These are phyloP conservation scores for Paramyrothecium roridum DNA, from an alignment of 2,329 filamentous ascomycete species.

Conservation along the genomic window DNA sequence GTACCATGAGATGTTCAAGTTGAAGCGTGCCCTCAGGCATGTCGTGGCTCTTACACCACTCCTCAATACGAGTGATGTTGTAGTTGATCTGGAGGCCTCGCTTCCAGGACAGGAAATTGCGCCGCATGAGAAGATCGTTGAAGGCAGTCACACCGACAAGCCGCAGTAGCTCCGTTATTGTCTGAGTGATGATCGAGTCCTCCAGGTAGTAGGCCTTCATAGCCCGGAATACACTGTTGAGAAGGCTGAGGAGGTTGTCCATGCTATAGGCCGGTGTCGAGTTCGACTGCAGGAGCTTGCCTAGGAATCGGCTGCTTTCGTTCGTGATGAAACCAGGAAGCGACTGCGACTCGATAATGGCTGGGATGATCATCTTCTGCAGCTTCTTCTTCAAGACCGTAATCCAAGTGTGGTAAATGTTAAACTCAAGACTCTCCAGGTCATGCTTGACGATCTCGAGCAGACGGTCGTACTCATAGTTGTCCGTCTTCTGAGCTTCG, in stretches of 20 bases:
- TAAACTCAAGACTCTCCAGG: slow-evolving; percentile 96
- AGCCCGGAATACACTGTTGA: slow-evolving; percentile 96
- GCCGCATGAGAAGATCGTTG: slow-evolving; percentile 95
- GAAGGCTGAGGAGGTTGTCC: slow-evolving; percentile 92
- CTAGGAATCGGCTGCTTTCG: slow-evolving; percentile 96
- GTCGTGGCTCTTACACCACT: slow-evolving; percentile 99
- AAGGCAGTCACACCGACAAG: slow-evolving; percentile 97
- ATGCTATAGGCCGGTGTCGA: slow-evolving; percentile 96
- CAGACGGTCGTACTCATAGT: slow-evolving; percentile 96
- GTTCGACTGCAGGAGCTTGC: slow-evolving; percentile 90
- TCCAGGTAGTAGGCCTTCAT: slow-evolving; percentile 99
- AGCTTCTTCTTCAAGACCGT: slow-evolving; percentile 99
- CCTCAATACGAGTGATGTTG: slow-evolving; percentile 98
- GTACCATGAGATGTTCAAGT: slow-evolving; percentile 94
- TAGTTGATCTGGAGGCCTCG: slow-evolving; percentile 99
- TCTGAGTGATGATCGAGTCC: slow-evolving; percentile 93
- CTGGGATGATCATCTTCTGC: slow-evolving; percentile 99
- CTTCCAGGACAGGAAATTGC: slow-evolving; percentile 99
- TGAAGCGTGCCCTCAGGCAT: slow-evolving; percentile 98
- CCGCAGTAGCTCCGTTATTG: slow-evolving; percentile 86
- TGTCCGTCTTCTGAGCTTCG: slow-evolving; percentile 97
- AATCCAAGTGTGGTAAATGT: slow-evolving; percentile 99
- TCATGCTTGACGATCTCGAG: slow-evolving; percentile 99
- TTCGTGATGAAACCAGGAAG: slow-evolving; percentile 98
- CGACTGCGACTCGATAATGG: slow-evolving; percentile 98